Evolutionary conservation across 2,329 filamentous ascomycete species (phyloP).

Genomic region (Calonectria naviculata): DNA sequence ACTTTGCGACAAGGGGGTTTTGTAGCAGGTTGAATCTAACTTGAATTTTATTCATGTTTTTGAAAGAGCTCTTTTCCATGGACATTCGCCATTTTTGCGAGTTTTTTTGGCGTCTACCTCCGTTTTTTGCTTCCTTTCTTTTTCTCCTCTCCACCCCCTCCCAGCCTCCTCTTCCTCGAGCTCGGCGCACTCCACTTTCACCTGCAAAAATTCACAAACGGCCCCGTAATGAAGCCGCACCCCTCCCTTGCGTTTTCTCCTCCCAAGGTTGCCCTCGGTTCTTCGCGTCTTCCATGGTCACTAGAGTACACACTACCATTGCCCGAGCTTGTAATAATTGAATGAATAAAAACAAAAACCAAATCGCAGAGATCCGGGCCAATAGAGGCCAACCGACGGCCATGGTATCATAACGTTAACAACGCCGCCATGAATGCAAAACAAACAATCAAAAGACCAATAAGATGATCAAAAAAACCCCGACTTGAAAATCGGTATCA

Average conservation of each 20-base stretch:
- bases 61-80: conserved; percentile 33
- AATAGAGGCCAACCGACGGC: conserved; percentile 32
- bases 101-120: conserved; percentile 35
- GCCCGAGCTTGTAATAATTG: conserved; percentile 29
- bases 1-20: conserved; percentile 4
- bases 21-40: conserved; percentile 12
- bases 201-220: conserved; percentile 24
- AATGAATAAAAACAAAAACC: conserved; percentile 32
- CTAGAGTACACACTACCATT: conserved; percentile 44
- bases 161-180: conserved; percentile 13
- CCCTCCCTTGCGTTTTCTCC: conserved; percentile 22
- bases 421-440: conserved; percentile 38
- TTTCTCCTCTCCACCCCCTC: conserved; percentile 10
- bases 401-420: conserved; percentile 45
- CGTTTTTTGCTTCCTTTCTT: conserved; percentile 27
- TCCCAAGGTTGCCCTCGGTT: conserved; percentile 39
- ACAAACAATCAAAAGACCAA: conserved; percentile 26
- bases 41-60: conserved; percentile 44
- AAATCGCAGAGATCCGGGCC: conserved; percentile 24
- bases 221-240: conserved; percentile 18
- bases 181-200: conserved; percentile 31
- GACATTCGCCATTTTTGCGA: conserved; percentile 40
- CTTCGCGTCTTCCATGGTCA: conserved; percentile 29
- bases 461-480: conserved; percentile 16
- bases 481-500: conserved; percentile 13